Evolutionary conservation across 257 asterid genomes (phyloP).

Genomic region (Cordia subcordata): DNA sequence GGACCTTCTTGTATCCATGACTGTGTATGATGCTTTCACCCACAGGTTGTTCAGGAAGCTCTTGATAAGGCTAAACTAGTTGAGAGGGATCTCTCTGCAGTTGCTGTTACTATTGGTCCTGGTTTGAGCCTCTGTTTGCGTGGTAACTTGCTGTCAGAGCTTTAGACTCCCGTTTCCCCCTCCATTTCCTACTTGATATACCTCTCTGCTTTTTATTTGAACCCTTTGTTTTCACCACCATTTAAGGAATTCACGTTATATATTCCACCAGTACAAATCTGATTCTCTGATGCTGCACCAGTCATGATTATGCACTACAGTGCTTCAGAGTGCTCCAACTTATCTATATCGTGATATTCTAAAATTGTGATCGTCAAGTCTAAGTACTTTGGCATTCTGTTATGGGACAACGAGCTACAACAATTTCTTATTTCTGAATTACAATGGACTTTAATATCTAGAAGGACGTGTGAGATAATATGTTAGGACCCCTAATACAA

Average conservation of each 20-base stretch:
- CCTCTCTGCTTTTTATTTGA: background rate
- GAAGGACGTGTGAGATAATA: too few species aligned
- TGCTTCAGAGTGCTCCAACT: too few species aligned
- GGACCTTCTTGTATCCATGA: background rate
- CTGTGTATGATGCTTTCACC: conserved; percentile 3
- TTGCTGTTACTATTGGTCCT: conserved; percentile 98
- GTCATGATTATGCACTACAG: background rate
- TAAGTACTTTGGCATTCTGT: too few species aligned
- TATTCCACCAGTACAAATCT: background rate
- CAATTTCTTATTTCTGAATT: too few species aligned
- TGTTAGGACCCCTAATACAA: too few species aligned
- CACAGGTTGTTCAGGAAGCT: conserved; percentile 96
- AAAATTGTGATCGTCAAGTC: too few species aligned
- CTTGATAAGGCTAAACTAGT: conserved; percentile 72
- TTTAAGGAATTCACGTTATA: background rate
- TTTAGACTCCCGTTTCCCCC: conserved; percentile 5
- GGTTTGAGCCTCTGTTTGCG: conserved; percentile 98
- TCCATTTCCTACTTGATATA: background rate
- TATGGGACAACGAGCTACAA: too few species aligned
- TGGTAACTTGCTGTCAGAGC: conserved; percentile 37
- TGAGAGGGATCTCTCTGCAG: conserved; percentile 91
- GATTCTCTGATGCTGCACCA: too few species aligned
- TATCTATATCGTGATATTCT: too few species aligned
- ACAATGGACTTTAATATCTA: too few species aligned
- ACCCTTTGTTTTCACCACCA: background rate